These are phyloP conservation scores for Euryodendron excelsum DNA, from an alignment of 148 eudicot genomes.

Conservation along the genomic window DNA sequence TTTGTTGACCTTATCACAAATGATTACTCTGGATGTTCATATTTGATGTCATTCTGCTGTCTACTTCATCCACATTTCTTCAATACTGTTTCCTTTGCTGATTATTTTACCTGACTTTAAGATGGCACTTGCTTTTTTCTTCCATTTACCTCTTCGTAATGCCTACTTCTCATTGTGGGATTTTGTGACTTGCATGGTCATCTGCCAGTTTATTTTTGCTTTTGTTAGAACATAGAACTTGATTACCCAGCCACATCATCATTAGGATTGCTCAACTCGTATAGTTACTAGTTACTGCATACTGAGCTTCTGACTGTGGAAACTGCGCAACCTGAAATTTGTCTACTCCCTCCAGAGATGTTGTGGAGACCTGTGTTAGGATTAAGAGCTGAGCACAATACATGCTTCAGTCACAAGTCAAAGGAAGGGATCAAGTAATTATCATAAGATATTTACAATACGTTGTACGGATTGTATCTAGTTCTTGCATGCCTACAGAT, in stretches of 20 bases:
- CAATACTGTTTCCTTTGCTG: background rate
- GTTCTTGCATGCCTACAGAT: background rate
- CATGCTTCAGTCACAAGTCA: background rate
- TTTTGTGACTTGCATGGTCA: background rate
- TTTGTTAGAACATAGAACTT: background rate
- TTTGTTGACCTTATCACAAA: background rate
- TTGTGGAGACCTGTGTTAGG: no score
- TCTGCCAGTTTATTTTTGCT: background rate
- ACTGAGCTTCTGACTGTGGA: background rate
- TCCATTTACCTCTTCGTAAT: background rate
- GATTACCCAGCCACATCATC: background rate
- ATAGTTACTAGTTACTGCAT: background rate
- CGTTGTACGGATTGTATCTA: background rate
- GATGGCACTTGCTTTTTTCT: background rate
- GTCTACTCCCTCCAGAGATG: no score
- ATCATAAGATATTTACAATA: background rate
- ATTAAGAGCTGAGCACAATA: no score
- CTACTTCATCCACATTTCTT: background rate
- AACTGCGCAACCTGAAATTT: background rate
- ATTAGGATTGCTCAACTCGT: background rate
- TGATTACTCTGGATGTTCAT: background rate
- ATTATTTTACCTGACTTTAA: background rate
- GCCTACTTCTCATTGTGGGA: background rate
- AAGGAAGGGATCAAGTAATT: background rate
- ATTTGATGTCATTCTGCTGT: background rate